Base-by-base conservation (phyloP, 768 basidiomycete genomes). In the Panaeolus papilionaceus region DNA sequence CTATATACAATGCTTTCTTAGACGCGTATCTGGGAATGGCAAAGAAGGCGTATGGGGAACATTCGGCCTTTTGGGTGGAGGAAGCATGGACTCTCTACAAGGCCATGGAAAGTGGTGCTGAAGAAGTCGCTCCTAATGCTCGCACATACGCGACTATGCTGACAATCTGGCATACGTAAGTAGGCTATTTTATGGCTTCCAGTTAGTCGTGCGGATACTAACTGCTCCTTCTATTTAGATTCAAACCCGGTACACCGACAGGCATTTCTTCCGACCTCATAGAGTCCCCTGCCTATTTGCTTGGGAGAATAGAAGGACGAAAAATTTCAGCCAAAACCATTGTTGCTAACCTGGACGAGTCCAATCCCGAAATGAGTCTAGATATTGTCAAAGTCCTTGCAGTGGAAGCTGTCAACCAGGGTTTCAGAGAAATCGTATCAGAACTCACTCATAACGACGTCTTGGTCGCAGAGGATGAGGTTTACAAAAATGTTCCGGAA, bases 121-220 rank as follows among this genome's bases (percentile, higher is more conserved):
- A 89, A 66, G 80, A 79, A 7, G 76, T 87, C 12, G 68, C 71
- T 0, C 89, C 93, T 0, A 86, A 84, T 38, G 68, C 86, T 1
- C 76, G 82, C 58, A 90, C 92, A 9, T 94, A 92, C 78, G 89
- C 92, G 14, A 75, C 87, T 18, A 89, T 93, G 86, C 81, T 95
- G 12, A 78, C 87, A 38, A 81, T 86, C 0, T 86, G 86, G 76
- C 75, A 84, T 47, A 82, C 88, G 87, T 89, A 68, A 68, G 84
- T 72, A 26, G n/a, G 9, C 10, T 2, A 4, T 54, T 54, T 66
- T 8, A 18, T 45, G 4, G 2, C n/a, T n/a, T 61, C 11, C 10
- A 33, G 33, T 49, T 2, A 6, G 6, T 23, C 20, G 16, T 49
- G 8, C 0, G 47, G 12, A 33, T 14, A 14, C 28, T 28, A 58